Percentiles rank a stretch among this genome's conserved stretches.
Conservation (phyloP, 2,329 filamentous ascomycete species). For the Basipetospora sp. region DNA sequence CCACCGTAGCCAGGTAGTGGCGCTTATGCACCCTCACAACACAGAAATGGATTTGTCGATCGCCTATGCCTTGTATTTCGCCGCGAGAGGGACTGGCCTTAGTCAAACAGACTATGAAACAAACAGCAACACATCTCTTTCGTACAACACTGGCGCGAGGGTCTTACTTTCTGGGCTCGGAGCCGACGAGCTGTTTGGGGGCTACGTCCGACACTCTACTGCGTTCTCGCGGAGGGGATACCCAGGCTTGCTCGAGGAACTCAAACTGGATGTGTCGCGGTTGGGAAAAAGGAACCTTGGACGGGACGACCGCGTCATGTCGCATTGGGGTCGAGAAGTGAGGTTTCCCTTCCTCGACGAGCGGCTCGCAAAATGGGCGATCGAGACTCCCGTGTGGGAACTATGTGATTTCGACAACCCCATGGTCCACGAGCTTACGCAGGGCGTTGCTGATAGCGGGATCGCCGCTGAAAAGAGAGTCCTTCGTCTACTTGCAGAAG, state of each 20-base stretch:
- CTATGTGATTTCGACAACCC: slow-evolving; percentile 73
- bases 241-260: slow-evolving; percentile 58
- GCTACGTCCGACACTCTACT: slow-evolving; percentile 70
- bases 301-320: slow-evolving; percentile 79
- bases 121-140: slow-evolving; percentile 9
- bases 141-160: slow-evolving; percentile 57
- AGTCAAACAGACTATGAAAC: slow-evolving; percentile 19
- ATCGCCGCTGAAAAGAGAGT: slow-evolving; percentile 72
- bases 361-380: slow-evolving; percentile 64
- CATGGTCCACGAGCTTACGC: not conserved
- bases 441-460: slow-evolving; percentile 10
- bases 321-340: slow-evolving; percentile 76
- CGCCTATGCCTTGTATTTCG: slow-evolving; percentile 85
- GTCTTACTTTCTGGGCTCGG: slow-evolving; percentile 85
- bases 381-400: slow-evolving; percentile 58
- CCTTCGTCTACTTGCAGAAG: slow-evolving; percentile 60
- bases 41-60: slow-evolving; percentile 99
- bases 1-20: slow-evolving; percentile 55
- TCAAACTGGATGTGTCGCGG: slow-evolving; percentile 70
- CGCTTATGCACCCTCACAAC: slow-evolving; percentile 80
- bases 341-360: slow-evolving; percentile 89
- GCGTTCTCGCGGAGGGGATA: slow-evolving; percentile 61
- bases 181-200: slow-evolving; percentile 90
- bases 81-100: slow-evolving; percentile 55
- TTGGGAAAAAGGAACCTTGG: slow-evolving; percentile 90